Evolutionary conservation across 1,284 basidiomycete species (phyloP).

Genomic region (Malassezia japonica): DNA sequence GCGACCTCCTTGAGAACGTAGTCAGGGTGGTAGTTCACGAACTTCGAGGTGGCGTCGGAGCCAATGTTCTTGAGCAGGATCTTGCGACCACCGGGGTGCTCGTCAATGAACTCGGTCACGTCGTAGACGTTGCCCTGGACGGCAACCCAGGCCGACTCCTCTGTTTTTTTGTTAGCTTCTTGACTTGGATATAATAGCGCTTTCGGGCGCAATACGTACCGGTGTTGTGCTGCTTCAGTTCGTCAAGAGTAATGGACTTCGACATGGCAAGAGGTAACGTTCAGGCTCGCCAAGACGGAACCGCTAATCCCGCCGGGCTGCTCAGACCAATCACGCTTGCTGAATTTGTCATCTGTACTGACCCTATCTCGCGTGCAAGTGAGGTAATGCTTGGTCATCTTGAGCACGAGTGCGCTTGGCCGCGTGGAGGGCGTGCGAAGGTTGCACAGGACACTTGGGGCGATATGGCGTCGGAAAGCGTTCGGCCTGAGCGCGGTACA

Average conservation of each 20-base stretch:
- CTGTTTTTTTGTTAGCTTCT: conserved; percentile 15
- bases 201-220: conserved; percentile 10
- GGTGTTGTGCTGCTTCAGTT: conserved; percentile 16
- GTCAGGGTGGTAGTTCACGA: conserved; percentile 43
- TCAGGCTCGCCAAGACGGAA: no score
- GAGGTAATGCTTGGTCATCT: no score
- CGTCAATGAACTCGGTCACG: conserved; percentile 45
- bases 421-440: no score
- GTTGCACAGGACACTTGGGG: no score
- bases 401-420: no score
- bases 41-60: conserved; percentile 44
- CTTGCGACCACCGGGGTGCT: conserved; percentile 48
- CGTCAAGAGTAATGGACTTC: conserved; percentile 10
- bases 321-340: no score
- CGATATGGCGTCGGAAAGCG: not conserved
- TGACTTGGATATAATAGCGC: no score
- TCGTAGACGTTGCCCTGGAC: conserved; percentile 46
- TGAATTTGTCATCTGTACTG: no score
- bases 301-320: no score
- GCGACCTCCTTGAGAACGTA: conserved; percentile 39
- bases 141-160: conserved; percentile 44
- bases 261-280: conserved; percentile 15
- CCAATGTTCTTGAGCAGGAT: conserved; percentile 46
- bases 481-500: not conserved
- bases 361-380: no score